A percentile compares a stretch with the other conserved stretches of the same genome.
Conservation (phyloP, 2,329 filamentous ascomycete genomes). For the Colletotrichum spinosum region DNA sequence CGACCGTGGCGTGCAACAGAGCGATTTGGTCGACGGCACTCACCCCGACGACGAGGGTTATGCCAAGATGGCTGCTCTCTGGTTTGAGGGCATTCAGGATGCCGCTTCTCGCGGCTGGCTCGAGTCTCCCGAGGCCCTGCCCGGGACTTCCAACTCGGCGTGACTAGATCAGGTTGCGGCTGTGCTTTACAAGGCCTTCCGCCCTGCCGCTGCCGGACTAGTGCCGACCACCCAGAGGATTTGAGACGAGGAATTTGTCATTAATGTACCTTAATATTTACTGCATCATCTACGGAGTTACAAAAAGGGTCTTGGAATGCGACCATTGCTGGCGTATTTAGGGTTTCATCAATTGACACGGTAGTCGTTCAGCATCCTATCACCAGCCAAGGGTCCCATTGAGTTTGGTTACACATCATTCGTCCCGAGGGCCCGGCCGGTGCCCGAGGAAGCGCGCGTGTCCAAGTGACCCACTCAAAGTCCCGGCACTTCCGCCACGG, state of each 20-base stretch:
- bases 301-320: not conserved
- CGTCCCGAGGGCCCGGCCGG: too few species aligned
- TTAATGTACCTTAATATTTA: not conserved
- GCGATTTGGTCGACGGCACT: slow-evolving; percentile 51
- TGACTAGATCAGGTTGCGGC: slow-evolving; percentile 24
- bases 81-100: slow-evolving; percentile 46
- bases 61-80: slow-evolving; percentile 54
- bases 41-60: slow-evolving; percentile 55
- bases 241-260: not conserved
- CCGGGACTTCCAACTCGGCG: not conserved
- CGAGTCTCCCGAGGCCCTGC: slow-evolving; percentile 37
- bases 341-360: slow-evolving; percentile 5
- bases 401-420: too few species aligned
- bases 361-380: too few species aligned
- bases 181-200: slow-evolving; percentile 9
- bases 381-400: too few species aligned
- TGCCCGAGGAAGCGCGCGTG: slow-evolving; percentile 13
- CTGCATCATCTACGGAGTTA: slow-evolving; percentile 14
- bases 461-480: too few species aligned
- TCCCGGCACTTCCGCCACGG: too few species aligned
- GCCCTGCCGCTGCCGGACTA: slow-evolving; percentile 8
- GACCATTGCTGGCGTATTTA: not conserved
- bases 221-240: not conserved
- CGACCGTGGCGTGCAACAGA: slow-evolving; percentile 42
- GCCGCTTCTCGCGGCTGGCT: slow-evolving; percentile 43